Percentiles rank a stretch among this genome's conserved stretches.
Conservation (phyloP, 139 green algal genomes). For the Choricystis sp. region DNA sequence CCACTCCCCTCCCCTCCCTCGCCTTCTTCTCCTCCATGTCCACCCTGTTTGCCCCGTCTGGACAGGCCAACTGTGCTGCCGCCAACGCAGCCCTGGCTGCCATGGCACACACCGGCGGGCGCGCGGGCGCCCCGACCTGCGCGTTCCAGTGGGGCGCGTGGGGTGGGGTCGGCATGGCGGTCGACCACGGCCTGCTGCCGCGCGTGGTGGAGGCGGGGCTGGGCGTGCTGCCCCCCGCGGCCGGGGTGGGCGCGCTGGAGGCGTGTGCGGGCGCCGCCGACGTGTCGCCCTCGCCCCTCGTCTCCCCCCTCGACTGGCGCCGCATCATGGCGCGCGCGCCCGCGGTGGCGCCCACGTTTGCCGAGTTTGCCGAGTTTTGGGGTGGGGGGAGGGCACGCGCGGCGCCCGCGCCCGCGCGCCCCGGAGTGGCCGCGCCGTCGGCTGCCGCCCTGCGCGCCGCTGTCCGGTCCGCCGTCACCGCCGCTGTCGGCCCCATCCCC, state of each 20-base stretch:
- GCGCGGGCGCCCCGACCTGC: background rate
- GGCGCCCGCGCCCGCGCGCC: background rate
- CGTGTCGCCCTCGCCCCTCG: background rate
- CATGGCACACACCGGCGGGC: conserved; percentile 1
- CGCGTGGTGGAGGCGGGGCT: conserved; percentile 33
- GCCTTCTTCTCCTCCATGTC: conserved; percentile 32
- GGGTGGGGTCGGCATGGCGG: conserved; percentile 27
- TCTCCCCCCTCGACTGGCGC: background rate
- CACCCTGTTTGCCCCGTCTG: conserved; percentile 21
- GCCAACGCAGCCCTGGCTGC: conserved; percentile 29
- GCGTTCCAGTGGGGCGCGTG: conserved; percentile 35
- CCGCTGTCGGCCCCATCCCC: background rate
- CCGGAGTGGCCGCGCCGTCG: background rate
- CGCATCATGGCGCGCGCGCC: background rate
- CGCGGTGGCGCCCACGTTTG: background rate
- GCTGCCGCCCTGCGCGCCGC: conserved; percentile 16
- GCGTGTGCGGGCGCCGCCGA: background rate
- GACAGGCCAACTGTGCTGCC: conserved; percentile 30
- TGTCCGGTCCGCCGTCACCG: conserved; percentile 5
- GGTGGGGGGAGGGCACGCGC: background rate
- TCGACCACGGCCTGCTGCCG: conserved; percentile 8
- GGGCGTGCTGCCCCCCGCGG: conserved; percentile 27
- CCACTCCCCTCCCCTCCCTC: background rate
- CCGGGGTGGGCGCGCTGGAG: conserved; percentile 18
- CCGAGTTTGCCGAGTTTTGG: background rate